Conservation (phyloP, 2,329 filamentous ascomycete genomes). For the Aspergillus tamarii region DNA sequence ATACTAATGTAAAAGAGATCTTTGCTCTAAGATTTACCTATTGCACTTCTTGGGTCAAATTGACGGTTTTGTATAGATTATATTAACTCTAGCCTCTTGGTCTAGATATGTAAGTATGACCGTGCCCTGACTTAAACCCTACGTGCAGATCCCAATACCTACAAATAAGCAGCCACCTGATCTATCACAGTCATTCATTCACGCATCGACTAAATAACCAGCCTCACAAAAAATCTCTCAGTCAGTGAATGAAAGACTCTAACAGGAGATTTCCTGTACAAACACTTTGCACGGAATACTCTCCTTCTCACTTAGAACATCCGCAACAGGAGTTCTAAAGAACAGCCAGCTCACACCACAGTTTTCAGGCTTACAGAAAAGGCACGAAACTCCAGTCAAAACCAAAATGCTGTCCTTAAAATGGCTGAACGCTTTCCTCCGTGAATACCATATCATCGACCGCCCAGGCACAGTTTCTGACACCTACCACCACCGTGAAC, state of each 20-base stretch:
- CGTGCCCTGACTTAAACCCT: not conserved
- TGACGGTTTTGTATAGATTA: no score
- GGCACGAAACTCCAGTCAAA: not conserved
- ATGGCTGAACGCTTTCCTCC: not conserved
- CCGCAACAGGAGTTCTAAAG: not conserved
- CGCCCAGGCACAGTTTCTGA: not conserved
- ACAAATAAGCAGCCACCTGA: not conserved
- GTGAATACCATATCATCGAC: not conserved
- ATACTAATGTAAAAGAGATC: not conserved
- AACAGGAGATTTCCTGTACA: not conserved
- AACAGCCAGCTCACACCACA: not conserved
- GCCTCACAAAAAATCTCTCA: not conserved
- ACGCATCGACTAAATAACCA: not conserved
- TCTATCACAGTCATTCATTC: not conserved
- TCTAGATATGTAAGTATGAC: no score
- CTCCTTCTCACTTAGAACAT: not conserved
- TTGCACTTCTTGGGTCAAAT: no score
- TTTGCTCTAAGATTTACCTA: not conserved
- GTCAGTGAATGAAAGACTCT: not conserved
- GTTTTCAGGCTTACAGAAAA: not conserved
- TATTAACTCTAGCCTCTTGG: no score
- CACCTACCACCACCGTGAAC: not conserved
- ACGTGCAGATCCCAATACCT: not conserved
- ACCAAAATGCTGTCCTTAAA: not conserved
- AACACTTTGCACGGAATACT: not conserved